phyloP scores from a whole-genome alignment of 805 yeast species.

The Schwanniomyces sp. region DNA sequence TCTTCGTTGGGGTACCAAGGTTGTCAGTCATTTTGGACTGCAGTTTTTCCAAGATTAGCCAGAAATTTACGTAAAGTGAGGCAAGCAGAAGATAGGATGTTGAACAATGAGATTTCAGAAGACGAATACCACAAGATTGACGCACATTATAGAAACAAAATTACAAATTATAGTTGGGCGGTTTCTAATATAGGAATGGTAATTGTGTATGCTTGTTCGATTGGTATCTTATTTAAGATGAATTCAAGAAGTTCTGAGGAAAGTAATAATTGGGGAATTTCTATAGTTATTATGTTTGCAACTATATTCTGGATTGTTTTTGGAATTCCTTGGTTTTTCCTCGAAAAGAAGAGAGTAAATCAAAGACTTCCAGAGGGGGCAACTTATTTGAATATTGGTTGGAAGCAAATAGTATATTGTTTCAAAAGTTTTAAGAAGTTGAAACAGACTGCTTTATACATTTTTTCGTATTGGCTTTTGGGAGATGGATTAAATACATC shows the following conservation, averaged over 20 bases:
- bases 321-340: constrained; percentile 7
- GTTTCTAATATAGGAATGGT: constrained; percentile 4
- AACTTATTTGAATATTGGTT: neutral
- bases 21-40: constrained; percentile 2
- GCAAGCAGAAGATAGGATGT: constrained; percentile 2
- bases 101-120: constrained; percentile 4
- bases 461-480: constrained; percentile 2
- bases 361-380: constrained; percentile 1
- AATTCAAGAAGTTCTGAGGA: constrained; percentile 1
- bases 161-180: constrained; percentile 5
- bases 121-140: constrained; percentile 2
- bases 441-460: constrained; percentile 2
- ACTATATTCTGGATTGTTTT: constrained; percentile 5
- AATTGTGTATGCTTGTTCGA: constrained; percentile 1
- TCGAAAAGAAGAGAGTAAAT: constrained; percentile 4
- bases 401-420: constrained; percentile 2
- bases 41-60: constrained; percentile 1
- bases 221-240: constrained; percentile 3
- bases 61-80: constrained; percentile 1
- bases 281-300: constrained; percentile 2
- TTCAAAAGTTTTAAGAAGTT: constrained; percentile 2
- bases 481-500: constrained; percentile 2
- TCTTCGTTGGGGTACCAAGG: constrained; percentile 3
- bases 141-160: constrained; percentile 5
- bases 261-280: constrained; percentile 5